A percentile compares a stretch with the other conserved stretches of the same genome.
Conservation (phyloP, 2,329 filamentous ascomycete genomes). For the Pestalotiopsis sp. region DNA sequence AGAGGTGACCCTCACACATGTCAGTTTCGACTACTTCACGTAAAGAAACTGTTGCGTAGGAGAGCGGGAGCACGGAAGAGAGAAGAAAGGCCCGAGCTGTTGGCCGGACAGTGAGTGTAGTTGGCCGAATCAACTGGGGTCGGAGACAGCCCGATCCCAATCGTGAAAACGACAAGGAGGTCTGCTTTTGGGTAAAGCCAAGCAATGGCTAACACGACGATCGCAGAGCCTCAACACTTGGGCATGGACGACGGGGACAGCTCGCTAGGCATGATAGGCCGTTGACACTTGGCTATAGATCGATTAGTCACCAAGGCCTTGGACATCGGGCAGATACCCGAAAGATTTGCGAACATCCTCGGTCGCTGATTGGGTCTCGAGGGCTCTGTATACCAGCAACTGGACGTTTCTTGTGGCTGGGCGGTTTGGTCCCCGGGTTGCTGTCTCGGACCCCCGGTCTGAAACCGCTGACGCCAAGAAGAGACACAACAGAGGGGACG, state of each 20-base stretch:
- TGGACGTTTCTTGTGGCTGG: background rate
- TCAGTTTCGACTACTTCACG: background rate
- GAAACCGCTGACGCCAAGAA: slow-evolving; percentile 11
- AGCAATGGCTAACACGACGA: background rate
- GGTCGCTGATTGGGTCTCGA: background rate
- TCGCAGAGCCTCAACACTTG: slow-evolving; percentile 4
- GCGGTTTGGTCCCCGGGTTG: background rate
- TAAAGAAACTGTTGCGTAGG: background rate
- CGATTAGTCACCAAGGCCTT: background rate
- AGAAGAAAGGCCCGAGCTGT: background rate
- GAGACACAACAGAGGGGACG: background rate
- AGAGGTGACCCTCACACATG: background rate
- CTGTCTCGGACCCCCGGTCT: slow-evolving; percentile 8
- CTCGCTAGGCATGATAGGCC: background rate
- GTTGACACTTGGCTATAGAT: background rate
- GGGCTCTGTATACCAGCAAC: background rate
- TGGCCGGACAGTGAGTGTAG: background rate
- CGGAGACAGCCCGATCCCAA: background rate
- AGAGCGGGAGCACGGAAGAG: background rate
- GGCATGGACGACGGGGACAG: background rate
- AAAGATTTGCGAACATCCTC: background rate
- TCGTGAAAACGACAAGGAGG: background rate
- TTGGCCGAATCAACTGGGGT: background rate
- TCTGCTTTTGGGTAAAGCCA: background rate
- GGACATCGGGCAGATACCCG: background rate